Base-by-base conservation (phyloP, 495 filamentous ascomycete genomes). In the Lasiosphaeriaceae sp. region DNA sequence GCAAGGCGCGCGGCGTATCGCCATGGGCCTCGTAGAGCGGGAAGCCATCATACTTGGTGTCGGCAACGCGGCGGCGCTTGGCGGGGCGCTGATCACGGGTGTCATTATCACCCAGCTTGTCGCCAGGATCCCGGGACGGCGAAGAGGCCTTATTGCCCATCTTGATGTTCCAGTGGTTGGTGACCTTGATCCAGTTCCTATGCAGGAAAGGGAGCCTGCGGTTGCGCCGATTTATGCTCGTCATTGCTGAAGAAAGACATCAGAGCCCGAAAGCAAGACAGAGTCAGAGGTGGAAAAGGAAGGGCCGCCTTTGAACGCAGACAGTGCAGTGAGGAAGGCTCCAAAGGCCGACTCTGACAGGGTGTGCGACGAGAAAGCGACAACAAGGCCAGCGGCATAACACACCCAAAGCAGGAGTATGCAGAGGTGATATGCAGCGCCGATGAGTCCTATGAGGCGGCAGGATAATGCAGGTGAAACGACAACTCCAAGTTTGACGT, bases 121-220 rank as follows among this genome's bases (percentile, higher is more conserved):
- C 70, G 58, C 64, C 70, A 21, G 66, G 31, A 26, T 71, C 60
- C 47, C 54, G 50, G 23, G 62, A 53, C 48, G 51, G 58, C 21
- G 71, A 65, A 7, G 74, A 75, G 3, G 66, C 23, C 52, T 74
- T 75, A 68, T 69, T 72, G 34, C 74, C 74, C 74, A 76, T 77
- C 26, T 62, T 65, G 21, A 52, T n/a, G 52, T 60, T 50, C 60
- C 59, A 65, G 61, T 62, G 57, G 45, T 66, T 64, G 51, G 60
- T 66, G 46, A 61, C 58, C 43, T 55, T 66, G 37, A 63, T 63
- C 69, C 67, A 73, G 50, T 66, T 73, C 56, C 71, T 67, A 55
- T 72, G 69, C 37, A 73, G 67, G 54, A 66, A 73, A 24, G 71
- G 71, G 22, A 70, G 59, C 17, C 55, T 58, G 59, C 64, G 65